Percentiles rank a stretch among this genome's conserved stretches.
Evolutionary conservation across 805 yeast genomes (phyloP).

Genomic region (Wickerhamiella azymoides): DNA sequence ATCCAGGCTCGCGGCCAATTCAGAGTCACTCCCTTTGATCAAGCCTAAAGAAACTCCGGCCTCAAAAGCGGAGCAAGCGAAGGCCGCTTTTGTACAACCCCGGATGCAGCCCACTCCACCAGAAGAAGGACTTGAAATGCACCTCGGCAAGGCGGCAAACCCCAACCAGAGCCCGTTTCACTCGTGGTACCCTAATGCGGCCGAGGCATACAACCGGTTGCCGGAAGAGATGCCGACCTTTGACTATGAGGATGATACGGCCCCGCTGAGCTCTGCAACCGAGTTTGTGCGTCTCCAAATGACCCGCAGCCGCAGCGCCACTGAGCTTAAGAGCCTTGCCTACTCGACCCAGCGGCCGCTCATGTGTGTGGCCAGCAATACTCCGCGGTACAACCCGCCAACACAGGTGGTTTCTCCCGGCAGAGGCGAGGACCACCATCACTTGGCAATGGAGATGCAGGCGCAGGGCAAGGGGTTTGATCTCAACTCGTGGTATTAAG

Average conservation of each 20-base stretch:
- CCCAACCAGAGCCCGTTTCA: conserved; percentile 3
- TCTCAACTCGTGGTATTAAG: neutral
- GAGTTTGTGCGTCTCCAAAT: neutral
- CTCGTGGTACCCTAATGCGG: conserved; percentile 5
- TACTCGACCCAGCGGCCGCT: neutral
- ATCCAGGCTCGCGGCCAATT: neutral
- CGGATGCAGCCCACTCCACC: neutral
- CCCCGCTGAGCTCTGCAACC: conserved; percentile 1
- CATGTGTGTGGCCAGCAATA: neutral
- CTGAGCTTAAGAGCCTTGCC: neutral
- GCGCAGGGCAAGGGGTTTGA: neutral
- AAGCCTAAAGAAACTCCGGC: no score
- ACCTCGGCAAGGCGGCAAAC: neutral
- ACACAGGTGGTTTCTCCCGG: neutral
- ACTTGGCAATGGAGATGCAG: neutral
- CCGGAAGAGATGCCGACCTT: conserved; percentile 3
- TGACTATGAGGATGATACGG: conserved; percentile 6
- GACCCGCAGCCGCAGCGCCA: neutral
- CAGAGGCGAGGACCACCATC: neutral
- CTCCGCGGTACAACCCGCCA: neutral
- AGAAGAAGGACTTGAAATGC: neutral
- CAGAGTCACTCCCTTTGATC: no score
- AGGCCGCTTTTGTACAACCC: neutral
- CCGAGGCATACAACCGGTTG: conserved; percentile 6
- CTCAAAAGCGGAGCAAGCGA: no score